Conservation (phyloP, 257 asterid species). For the Schizonepeta tenuifolia region DNA sequence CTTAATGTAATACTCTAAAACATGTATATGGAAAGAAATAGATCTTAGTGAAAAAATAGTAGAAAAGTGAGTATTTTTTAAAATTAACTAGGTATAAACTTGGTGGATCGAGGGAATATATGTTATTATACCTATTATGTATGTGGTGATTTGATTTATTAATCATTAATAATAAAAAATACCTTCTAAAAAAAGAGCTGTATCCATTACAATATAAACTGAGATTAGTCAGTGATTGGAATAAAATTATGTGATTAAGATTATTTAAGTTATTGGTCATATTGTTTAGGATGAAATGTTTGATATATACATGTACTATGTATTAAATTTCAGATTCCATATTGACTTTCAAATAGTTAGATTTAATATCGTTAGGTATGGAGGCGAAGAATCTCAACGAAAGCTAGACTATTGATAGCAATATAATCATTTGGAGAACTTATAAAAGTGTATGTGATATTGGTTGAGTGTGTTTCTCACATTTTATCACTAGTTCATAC, state of each 20-base stretch:
- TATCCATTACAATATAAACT: not conserved
- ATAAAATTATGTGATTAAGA: not conserved
- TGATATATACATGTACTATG: no score
- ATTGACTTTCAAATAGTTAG: not conserved
- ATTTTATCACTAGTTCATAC: no score
- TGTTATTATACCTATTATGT: no score
- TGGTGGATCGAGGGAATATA: no score
- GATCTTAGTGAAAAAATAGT: no score
- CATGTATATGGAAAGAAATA: no score
- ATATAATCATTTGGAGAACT: not conserved
- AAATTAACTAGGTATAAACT: no score
- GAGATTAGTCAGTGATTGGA: not conserved
- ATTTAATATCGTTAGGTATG: not conserved
- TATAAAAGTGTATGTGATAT: not conserved
- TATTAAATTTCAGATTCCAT: not conserved
- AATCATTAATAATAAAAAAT: no score
- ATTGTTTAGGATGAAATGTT: no score
- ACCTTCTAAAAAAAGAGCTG: not conserved
- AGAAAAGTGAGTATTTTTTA: no score
- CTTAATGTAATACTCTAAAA: no score
- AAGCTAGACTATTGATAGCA: not conserved
- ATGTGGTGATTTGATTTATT: no score
- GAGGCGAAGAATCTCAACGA: slow-evolving; percentile 9
- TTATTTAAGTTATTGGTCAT: not conserved
- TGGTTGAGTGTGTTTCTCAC: not conserved